Percentiles rank a stretch among this genome's conserved stretches.
phyloP scores from a whole-genome alignment of 306 rosid genomes.

The Fagus crenata region DNA sequence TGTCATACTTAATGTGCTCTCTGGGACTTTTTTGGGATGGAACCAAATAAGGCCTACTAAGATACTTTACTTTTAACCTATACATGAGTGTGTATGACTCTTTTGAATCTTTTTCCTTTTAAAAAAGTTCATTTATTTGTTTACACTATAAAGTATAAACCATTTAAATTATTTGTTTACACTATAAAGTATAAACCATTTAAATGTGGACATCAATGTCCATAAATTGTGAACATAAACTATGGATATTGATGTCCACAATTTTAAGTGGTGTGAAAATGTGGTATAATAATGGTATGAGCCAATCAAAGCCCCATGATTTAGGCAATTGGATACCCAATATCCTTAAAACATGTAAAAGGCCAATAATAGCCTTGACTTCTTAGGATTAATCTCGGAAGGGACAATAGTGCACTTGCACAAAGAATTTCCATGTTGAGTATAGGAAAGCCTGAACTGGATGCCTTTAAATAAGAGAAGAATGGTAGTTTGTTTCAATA shows the following conservation, averaged over 20 bases:
- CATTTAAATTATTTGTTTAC: too few species aligned
- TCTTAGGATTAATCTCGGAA: not conserved
- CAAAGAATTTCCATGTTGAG: not conserved
- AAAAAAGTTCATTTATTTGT: too few species aligned
- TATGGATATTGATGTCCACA: too few species aligned
- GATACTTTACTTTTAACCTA: not conserved
- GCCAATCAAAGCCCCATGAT: not conserved
- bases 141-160: too few species aligned
- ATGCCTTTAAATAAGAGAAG: too few species aligned
- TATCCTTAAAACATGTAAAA: not conserved
- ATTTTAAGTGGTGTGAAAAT: too few species aligned
- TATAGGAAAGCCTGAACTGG: too few species aligned
- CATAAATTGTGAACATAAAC: too few species aligned
- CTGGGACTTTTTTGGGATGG: conserved; percentile 26
- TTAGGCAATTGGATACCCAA: not conserved
- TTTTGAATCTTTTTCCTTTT: not conserved
- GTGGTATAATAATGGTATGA: too few species aligned
- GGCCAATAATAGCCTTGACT: not conserved
- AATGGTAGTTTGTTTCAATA: not conserved
- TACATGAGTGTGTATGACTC: conserved; percentile 31
- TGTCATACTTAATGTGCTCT: conserved; percentile 4
- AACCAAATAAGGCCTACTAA: conserved; percentile 8
- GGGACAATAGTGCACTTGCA: too few species aligned
- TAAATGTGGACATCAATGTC: too few species aligned
- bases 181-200: too few species aligned